Percentiles rank a stretch among this genome's conserved stretches.
Conservation (phyloP, 768 basidiomycete species). For the Fibroporia radiculosa region DNA sequence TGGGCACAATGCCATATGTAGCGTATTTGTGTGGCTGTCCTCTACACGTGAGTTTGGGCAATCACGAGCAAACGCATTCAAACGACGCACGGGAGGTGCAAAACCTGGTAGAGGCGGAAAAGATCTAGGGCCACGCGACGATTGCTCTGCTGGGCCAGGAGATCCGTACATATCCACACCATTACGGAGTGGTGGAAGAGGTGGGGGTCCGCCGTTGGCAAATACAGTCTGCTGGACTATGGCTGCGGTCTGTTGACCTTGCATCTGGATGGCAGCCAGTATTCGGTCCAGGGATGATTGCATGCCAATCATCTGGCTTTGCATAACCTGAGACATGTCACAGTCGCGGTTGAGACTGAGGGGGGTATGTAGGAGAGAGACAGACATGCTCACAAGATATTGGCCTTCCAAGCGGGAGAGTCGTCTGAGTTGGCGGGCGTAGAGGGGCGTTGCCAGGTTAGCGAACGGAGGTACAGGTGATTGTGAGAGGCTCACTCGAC, state of each 20-base stretch:
- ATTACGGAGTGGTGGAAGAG: conserved; percentile 13
- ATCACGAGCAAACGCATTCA: conserved; percentile 1
- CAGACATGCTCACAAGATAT: conserved; percentile 46
- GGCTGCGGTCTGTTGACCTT: conserved; percentile 24
- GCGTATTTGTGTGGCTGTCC: conserved; percentile 80
- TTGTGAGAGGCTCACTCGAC: conserved; percentile 44
- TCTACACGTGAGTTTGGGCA: conserved; percentile 15
- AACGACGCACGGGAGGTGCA: conserved; percentile 69
- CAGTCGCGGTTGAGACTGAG: conserved; percentile 4
- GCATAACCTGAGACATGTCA: conserved; percentile 56
- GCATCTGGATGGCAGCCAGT: conserved; percentile 52
- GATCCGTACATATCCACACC: conserved; percentile 24
- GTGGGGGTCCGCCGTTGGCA: conserved; percentile 7
- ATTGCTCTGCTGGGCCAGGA: conserved; percentile 22
- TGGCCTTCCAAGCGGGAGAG: conserved; percentile 81
- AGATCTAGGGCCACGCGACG: conserved; percentile 23
- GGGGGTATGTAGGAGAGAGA: conserved; percentile 1
- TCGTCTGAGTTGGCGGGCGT: conserved; percentile 48
- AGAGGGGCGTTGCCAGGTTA: conserved; percentile 13
- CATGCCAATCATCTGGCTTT: conserved; percentile 93
- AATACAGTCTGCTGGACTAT: conserved; percentile 22
- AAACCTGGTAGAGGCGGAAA: conserved; percentile 91
- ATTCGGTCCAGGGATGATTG: conserved; percentile 85
- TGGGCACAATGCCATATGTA: conserved; percentile 83
- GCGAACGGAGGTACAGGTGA: conserved; percentile 11